Evolutionary conservation across 1,284 basidiomycete species (phyloP), one percentile per base, ranked within the genome.

Genomic region (Ustilago vetiveriae): DNA sequence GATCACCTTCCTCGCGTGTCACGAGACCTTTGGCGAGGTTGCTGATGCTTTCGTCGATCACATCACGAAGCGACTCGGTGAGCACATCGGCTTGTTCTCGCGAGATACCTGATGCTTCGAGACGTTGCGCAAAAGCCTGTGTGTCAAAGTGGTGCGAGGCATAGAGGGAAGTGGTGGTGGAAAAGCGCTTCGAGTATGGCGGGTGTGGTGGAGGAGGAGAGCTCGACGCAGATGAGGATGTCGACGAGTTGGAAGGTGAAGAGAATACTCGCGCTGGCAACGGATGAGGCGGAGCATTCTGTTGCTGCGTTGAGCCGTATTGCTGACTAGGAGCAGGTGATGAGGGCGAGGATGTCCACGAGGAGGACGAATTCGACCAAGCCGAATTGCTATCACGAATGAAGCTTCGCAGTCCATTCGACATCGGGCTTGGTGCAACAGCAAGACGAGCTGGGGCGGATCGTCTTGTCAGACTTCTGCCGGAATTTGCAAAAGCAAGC

Each of bases 91-190:
- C 78, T 43, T 82, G 80, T 51, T 76, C 52, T 6, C 69, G 63
- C 8, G 75, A 59, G 57, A 82, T 74, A 29, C 80, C 80, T 5
- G 79, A 74, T 10, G 75, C 65, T 51, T 82, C 75, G 33, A 82
- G 71, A 8, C 80, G 63, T 45, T 78, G 67, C 14, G 79, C 75
- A 33, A 82, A 75, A 14, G 70, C 73, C 45, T 80, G 75, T 6
- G 80, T 80, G 59, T 82, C 80, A 45, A 81, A 82, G 43, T 79
- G 75, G 47, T 72, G 69, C 22, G 44, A 45, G 4, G 58, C 55
- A 21, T 58, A 49, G 37, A 60, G 57, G 6, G 48, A 68, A n/a
- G 57, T 32, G 1, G 65, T 62, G 13, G 65, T 68, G n/a, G 65
- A 68, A 35, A 68, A 68, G 49, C 38, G 44, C 43, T 68, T 62